A percentile compares a stretch with the other conserved stretches of the same genome.
Conservation (phyloP, 1,139 yeast species). For the Geotrichum histeridarum region DNA sequence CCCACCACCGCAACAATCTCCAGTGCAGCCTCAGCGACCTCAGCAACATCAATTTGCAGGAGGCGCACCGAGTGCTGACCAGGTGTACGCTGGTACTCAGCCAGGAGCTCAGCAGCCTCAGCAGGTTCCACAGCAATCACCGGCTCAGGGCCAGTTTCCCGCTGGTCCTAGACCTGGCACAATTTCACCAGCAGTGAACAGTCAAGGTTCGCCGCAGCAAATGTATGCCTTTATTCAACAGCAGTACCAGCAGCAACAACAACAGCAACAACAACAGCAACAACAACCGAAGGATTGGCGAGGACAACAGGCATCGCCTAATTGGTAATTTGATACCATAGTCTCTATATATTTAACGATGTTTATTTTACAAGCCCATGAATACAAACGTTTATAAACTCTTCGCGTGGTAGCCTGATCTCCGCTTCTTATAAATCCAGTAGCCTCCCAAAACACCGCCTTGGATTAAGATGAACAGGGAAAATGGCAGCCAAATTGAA, state of each 20-base stretch:
- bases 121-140: neutral
- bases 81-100: neutral
- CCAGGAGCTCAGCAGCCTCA: conserved; percentile 2
- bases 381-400: conserved; percentile 20
- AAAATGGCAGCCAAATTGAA: conserved; percentile 30
- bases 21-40: neutral
- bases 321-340: neutral
- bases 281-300: neutral
- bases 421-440: conserved; percentile 29
- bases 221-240: conserved; percentile 5
- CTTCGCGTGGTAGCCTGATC: conserved; percentile 32
- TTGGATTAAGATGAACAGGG: conserved; percentile 30
- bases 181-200: neutral
- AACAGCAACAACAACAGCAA: conserved; percentile 10
- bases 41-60: neutral
- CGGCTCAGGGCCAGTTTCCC: neutral
- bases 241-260: conserved; percentile 6
- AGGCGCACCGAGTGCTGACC: too few relatives aligned
- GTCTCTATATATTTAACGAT: too few relatives aligned
- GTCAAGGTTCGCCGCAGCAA: conserved; percentile 1
- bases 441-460: conserved; percentile 30
- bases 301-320: neutral
- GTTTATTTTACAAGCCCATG: neutral
- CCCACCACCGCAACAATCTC: neutral
- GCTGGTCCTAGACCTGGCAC: neutral